Conservation (phyloP, 139 green algal genomes). For the Picochlorum sp. region DNA sequence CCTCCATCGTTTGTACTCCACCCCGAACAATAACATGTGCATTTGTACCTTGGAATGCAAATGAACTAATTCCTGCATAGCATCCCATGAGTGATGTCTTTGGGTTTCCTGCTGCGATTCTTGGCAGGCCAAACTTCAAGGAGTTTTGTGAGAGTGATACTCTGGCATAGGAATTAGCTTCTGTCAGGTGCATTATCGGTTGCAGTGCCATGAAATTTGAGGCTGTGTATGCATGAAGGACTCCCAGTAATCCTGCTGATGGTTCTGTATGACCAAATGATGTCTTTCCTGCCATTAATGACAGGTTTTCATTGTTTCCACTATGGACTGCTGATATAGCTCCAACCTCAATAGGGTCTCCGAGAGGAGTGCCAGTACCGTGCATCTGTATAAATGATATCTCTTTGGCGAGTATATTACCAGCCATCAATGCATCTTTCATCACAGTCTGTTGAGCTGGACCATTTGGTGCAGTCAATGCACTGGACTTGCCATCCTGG, state of each 20-base stretch:
- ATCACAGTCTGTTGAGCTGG: conserved; percentile 68
- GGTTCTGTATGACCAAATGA: conserved; percentile 66
- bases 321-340: conserved; percentile 32
- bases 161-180: conserved; percentile 20
- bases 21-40: conserved; percentile 25
- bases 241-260: conserved; percentile 49
- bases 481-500: conserved; percentile 72
- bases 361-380: conserved; percentile 67
- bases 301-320: conserved; percentile 18
- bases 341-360: conserved; percentile 75
- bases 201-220: neutral
- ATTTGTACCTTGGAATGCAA: conserved; percentile 60
- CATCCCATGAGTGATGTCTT: neutral
- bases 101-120: neutral
- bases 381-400: conserved; percentile 58
- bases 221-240: conserved; percentile 14
- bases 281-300: conserved; percentile 56
- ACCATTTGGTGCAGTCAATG: conserved; percentile 74
- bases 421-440: conserved; percentile 32
- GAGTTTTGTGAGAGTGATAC: conserved; percentile 9
- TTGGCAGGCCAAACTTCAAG: neutral
- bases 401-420: neutral
- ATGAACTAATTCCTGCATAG: conserved; percentile 35
- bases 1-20: neutral
- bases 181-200: conserved; percentile 10